A percentile compares a stretch with the other conserved stretches of the same genome.
phyloP scores from a whole-genome alignment of 306 rosid genomes.

The Begonia fuchsioides region DNA sequence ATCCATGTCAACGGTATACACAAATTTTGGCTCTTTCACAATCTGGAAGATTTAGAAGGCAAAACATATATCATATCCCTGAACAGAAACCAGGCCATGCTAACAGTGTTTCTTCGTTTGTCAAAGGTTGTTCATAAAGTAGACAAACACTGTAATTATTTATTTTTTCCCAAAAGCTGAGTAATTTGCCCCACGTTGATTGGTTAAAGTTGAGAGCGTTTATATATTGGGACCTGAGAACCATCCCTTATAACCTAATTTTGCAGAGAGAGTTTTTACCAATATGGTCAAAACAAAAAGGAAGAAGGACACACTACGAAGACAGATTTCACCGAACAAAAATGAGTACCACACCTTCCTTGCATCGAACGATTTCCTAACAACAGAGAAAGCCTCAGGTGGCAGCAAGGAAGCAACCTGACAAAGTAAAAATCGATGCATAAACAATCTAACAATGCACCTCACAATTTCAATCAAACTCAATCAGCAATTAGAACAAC shows the following conservation, averaged over 20 bases:
- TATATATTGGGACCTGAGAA: no score
- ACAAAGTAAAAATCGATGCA: slow-evolving; percentile 1
- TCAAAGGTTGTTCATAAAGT: no score
- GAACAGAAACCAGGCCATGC: no score
- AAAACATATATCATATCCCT: slow-evolving; percentile 5
- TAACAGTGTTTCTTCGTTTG: no score
- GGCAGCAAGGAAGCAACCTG: slow-evolving; percentile 90
- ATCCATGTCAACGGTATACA: slow-evolving; percentile 86
- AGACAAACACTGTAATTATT: no score
- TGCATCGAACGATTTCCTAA: slow-evolving; percentile 96
- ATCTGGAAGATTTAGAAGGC: slow-evolving; percentile 29
- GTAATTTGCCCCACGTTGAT: no score
- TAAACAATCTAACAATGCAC: background rate
- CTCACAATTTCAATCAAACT: background rate
- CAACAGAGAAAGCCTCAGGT: slow-evolving; percentile 52
- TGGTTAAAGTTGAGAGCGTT: no score
- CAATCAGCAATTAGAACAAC: background rate
- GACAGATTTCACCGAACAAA: no score
- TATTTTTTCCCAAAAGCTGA: no score
- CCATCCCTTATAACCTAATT: no score
- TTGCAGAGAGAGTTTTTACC: no score
- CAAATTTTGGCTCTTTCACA: slow-evolving; percentile 82
- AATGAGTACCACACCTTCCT: slow-evolving; percentile 47
- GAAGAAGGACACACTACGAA: background rate
- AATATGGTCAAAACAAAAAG: background rate